These are phyloP conservation scores for Amanita subjunquillea DNA, from an alignment of 768 basidiomycete species.

Conservation along the genomic window DNA sequence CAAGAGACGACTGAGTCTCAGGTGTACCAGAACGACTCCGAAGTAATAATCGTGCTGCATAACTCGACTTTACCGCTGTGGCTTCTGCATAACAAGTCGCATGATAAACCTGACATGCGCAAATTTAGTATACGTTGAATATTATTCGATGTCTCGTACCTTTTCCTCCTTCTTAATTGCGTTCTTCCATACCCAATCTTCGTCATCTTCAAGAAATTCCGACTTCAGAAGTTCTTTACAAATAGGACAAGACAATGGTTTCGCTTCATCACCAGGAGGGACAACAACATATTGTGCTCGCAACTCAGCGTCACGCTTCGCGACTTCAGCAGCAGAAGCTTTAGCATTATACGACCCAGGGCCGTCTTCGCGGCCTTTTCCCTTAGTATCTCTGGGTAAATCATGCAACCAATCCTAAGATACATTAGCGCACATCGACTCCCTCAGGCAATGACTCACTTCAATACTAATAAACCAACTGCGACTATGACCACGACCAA, in stretches of 20 bases:
- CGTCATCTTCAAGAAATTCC: slow-evolving; percentile 91
- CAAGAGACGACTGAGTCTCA: slow-evolving; percentile 35
- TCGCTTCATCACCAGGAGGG: slow-evolving; percentile 83
- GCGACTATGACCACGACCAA: slow-evolving; percentile 79
- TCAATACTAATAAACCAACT: slow-evolving; percentile 83
- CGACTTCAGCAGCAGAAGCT: slow-evolving; percentile 46
- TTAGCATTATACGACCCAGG: slow-evolving; percentile 42
- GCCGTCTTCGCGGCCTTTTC: slow-evolving; percentile 55
- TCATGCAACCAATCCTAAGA: slow-evolving; percentile 85
- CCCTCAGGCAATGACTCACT: slow-evolving; percentile 34
- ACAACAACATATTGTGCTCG: slow-evolving; percentile 77
- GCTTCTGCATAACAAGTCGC: slow-evolving; percentile 92
- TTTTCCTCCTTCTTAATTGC: slow-evolving; percentile 76
- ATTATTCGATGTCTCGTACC: slow-evolving; percentile 33
- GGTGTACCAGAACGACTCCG: slow-evolving; percentile 74
- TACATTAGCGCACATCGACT: slow-evolving; percentile 8
- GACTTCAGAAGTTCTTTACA: slow-evolving; percentile 91
- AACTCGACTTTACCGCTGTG: slow-evolving; percentile 45
- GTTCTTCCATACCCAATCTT: slow-evolving; percentile 98
- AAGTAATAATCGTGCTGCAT: slow-evolving; percentile 57
- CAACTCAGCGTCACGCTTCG: slow-evolving; percentile 68
- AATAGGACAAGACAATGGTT: slow-evolving; percentile 80
- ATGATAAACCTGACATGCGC: slow-evolving; percentile 65
- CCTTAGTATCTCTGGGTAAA: slow-evolving; percentile 45
- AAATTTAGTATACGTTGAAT: neutral